These are phyloP conservation scores for Exophiala phaeomuriformis DNA, from an alignment of 2,329 filamentous ascomycete genomes.

Conservation along the genomic window DNA sequence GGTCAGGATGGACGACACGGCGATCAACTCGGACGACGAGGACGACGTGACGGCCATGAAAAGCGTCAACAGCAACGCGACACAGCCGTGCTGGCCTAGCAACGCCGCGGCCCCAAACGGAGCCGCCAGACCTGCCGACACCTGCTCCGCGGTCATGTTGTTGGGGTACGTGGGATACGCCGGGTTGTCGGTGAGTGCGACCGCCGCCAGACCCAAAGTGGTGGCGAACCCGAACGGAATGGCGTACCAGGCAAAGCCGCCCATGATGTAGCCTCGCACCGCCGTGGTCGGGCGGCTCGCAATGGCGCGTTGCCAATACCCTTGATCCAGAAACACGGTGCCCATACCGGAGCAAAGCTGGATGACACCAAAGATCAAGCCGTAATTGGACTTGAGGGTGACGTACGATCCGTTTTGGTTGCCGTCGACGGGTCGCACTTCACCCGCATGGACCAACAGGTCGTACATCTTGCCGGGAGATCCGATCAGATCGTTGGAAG, in stretches of 20 bases:
- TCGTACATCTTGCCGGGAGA: conserved; percentile 66
- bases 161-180: conserved; percentile 44
- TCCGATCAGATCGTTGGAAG: conserved; percentile 55
- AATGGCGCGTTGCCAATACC: conserved; percentile 57
- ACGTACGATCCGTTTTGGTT: conserved; percentile 59
- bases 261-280: conserved; percentile 39
- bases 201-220: conserved; percentile 73
- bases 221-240: conserved; percentile 85
- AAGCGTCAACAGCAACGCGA: conserved; percentile 69
- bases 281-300: conserved; percentile 37
- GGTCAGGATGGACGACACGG: conserved; percentile 78
- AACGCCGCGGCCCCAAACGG: conserved; percentile 34
- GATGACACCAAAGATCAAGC: conserved; percentile 61
- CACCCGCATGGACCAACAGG: conserved; percentile 60
- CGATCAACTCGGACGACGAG: conserved; percentile 74
- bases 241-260: conserved; percentile 67
- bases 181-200: conserved; percentile 64
- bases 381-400: conserved; percentile 75
- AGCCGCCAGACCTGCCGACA: background rate
- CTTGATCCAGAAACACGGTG: conserved; percentile 70
- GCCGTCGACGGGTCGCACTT: conserved; percentile 64
- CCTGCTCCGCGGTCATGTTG: background rate
- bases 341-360: background rate
- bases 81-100: conserved; percentile 69
- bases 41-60: conserved; percentile 88